Conservation (phyloP, 2,329 filamentous ascomycete genomes). For the Calonectria pseudoreteaudii region DNA sequence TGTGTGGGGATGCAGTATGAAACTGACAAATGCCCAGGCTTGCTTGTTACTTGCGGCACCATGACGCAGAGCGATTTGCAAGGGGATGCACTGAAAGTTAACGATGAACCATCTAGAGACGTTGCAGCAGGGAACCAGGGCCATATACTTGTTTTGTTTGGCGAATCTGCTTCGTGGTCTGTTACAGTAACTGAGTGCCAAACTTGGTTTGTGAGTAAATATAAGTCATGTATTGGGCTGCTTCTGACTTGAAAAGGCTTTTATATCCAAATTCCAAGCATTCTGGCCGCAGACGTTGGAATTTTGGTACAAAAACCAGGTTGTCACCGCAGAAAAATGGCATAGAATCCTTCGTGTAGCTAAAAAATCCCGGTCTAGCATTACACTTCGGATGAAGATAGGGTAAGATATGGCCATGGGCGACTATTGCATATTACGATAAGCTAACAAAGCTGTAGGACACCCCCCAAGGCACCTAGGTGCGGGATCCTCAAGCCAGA, state of each 20-base stretch:
- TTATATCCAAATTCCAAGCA: conserved; percentile 55
- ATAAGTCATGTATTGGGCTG: neutral
- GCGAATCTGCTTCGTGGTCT: conserved; percentile 52
- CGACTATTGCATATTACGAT: neutral
- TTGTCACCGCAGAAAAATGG: conserved; percentile 44
- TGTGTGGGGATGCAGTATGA: neutral
- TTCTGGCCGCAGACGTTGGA: conserved; percentile 55
- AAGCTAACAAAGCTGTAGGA: conserved; percentile 7
- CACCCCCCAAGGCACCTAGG: conserved; percentile 26
- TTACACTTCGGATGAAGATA: conserved; percentile 41
- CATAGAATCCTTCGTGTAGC: conserved; percentile 46
- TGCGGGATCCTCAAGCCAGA: conserved; percentile 31
- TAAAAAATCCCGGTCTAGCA: conserved; percentile 29
- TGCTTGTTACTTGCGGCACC: conserved; percentile 57
- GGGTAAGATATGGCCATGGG: conserved; percentile 19
- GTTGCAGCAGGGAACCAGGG: conserved; percentile 26
- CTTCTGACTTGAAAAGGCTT: conserved; percentile 43
- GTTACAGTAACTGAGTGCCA: conserved; percentile 53
- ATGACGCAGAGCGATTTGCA: conserved; percentile 50
- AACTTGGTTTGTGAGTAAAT: conserved; percentile 58
- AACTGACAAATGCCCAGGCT: conserved; percentile 33
- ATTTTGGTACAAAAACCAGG: conserved; percentile 50
- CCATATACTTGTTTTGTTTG: conserved; percentile 51
- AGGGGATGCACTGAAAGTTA: conserved; percentile 47
- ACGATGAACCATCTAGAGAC: conserved; percentile 44